Evolutionary conservation across 345 rosid species (phyloP).

Genomic region (Linum trigynum): DNA sequence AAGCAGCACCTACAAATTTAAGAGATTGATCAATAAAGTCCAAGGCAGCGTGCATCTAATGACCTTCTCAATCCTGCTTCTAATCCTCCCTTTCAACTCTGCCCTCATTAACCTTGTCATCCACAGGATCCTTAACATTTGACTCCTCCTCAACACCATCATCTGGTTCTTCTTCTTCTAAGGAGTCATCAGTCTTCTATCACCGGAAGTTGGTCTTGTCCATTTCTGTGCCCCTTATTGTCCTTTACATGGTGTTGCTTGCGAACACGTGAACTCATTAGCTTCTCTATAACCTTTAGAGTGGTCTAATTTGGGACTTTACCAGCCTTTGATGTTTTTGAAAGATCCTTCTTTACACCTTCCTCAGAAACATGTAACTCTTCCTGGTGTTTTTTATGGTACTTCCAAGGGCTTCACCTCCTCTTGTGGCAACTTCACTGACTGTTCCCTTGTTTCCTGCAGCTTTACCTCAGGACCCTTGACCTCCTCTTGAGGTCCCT

Average conservation of each 20-base stretch:
- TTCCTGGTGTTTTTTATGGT: neutral
- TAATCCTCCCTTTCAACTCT: slow-evolving; percentile 20
- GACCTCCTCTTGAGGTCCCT: neutral
- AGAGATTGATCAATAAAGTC: slow-evolving; percentile 44
- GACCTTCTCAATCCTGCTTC: slow-evolving; percentile 97
- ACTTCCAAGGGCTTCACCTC: slow-evolving; percentile 4
- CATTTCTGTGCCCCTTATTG: slow-evolving; percentile 14
- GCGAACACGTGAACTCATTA: slow-evolving; percentile 66
- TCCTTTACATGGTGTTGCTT: slow-evolving; percentile 28
- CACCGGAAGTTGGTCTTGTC: slow-evolving; percentile 29
- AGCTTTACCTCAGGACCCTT: slow-evolving; percentile 1
- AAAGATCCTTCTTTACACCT: slow-evolving; percentile 23
- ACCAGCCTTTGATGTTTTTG: slow-evolving; percentile 32
- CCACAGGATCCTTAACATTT: slow-evolving; percentile 25
- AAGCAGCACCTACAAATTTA: slow-evolving; percentile 46
- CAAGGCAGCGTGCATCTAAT: slow-evolving; percentile 42
- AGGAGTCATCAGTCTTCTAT: slow-evolving; percentile 22
- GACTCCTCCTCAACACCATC: slow-evolving; percentile 28
- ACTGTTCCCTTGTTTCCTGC: slow-evolving; percentile 2
- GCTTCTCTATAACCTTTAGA: slow-evolving; percentile 49
- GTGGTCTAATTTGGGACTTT: slow-evolving; percentile 49
- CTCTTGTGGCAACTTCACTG: slow-evolving; percentile 5
- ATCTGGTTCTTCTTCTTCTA: slow-evolving; percentile 34
- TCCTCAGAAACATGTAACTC: slow-evolving; percentile 9
- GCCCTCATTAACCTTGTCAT: slow-evolving; percentile 13